Evolutionary conservation across 805 yeast genomes (phyloP).

Genomic region (Cyberlindnera xishuangbannaensis): DNA sequence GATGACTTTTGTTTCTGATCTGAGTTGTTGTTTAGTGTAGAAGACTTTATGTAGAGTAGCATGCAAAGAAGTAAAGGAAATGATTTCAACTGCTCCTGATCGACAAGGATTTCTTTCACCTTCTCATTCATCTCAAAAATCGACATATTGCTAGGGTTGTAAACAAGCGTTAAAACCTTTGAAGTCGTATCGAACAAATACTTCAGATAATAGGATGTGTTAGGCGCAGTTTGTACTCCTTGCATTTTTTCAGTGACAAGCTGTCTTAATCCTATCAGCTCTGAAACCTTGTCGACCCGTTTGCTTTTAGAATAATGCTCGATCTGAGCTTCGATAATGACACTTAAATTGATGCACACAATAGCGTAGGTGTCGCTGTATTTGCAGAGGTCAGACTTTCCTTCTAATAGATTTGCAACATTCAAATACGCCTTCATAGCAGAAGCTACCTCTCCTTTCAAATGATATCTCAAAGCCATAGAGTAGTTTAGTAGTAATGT

Average conservation of each 20-base stretch:
- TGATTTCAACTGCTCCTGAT: conserved; percentile 16
- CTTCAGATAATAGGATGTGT: conserved; percentile 6
- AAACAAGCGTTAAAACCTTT: conserved; percentile 10
- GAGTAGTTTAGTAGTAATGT: conserved; percentile 1
- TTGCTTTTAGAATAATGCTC: conserved; percentile 5
- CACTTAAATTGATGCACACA: conserved; percentile 10
- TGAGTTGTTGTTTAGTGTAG: conserved; percentile 22
- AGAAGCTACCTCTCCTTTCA: conserved; percentile 11
- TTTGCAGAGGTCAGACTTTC: conserved; percentile 2
- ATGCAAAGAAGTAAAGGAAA: conserved; percentile 20
- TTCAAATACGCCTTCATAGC: conserved; percentile 8
- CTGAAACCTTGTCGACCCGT: conserved; percentile 1
- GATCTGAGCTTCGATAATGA: conserved; percentile 15
- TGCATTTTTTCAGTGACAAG: conserved; percentile 4
- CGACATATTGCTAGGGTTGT: conserved; percentile 14
- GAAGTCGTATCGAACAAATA: conserved; percentile 13
- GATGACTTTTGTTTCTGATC: conserved; percentile 26
- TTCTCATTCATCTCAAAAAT: conserved; percentile 14
- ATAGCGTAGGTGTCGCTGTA: conserved; percentile 15
- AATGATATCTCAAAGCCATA: conserved; percentile 16
- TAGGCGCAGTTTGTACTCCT: conserved; percentile 3
- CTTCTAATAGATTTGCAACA: conserved; percentile 2
- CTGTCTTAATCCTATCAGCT: conserved; percentile 6
- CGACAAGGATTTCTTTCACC: conserved; percentile 5
- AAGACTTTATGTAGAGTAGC: conserved; percentile 20